Percentiles rank a stretch among this genome's conserved stretches.
Conservation (phyloP, 1,139 yeast genomes). For the Pichia sorboxylosa region DNA sequence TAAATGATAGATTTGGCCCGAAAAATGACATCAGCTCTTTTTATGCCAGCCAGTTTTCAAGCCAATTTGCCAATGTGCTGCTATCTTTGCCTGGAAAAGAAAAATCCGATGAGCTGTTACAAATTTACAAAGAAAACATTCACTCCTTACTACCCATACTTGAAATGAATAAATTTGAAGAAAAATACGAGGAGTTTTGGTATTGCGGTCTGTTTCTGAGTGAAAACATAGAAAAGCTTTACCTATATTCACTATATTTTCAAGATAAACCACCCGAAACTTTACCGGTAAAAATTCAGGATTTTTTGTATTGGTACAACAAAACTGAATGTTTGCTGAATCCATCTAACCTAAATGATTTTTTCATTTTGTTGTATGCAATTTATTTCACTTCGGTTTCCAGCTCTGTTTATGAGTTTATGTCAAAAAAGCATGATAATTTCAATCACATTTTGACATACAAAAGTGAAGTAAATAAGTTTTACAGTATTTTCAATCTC, state of each 20-base stretch:
- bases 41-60: slow-evolving; percentile 9
- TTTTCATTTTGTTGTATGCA: slow-evolving; percentile 14
- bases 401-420: slow-evolving; percentile 12
- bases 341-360: slow-evolving; percentile 14
- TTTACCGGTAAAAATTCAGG: slow-evolving; percentile 9
- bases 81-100: slow-evolving; percentile 28
- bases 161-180: slow-evolving; percentile 29
- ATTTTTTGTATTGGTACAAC: slow-evolving; percentile 16
- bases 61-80: slow-evolving; percentile 18
- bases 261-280: slow-evolving; percentile 4
- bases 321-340: slow-evolving; percentile 12
- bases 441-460: slow-evolving; percentile 8
- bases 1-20: too few relatives aligned
- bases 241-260: slow-evolving; percentile 11
- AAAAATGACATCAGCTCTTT: too few relatives aligned
- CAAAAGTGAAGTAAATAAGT: slow-evolving; percentile 15
- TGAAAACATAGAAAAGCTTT: slow-evolving; percentile 15
- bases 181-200: slow-evolving; percentile 44
- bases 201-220: slow-evolving; percentile 18
- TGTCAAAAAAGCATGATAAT: slow-evolving; percentile 7
- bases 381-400: slow-evolving; percentile 14
- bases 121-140: slow-evolving; percentile 38
- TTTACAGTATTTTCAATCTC: slow-evolving; percentile 11
- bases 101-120: slow-evolving; percentile 38
- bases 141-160: slow-evolving; percentile 44